Evolutionary conservation across 139 green algal species (phyloP).

Genomic region (Dunaliella sp.): DNA sequence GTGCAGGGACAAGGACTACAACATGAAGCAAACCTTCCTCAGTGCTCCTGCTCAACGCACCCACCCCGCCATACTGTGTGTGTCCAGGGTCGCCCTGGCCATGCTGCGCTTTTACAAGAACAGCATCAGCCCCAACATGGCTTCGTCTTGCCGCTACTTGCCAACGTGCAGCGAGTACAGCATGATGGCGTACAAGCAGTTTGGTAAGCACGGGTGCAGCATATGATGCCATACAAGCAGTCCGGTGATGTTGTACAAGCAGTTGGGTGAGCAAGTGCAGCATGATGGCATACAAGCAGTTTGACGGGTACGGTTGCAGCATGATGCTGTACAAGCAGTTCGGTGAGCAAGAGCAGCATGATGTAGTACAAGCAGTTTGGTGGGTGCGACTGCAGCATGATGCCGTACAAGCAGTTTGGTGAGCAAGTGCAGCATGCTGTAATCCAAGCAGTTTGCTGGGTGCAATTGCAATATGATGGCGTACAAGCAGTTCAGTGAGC

Average conservation of each 20-base stretch:
- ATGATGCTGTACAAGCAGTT: no score
- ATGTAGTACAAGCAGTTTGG: no score
- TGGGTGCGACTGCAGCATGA: no score
- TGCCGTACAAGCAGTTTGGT: no score
- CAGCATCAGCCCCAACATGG: constrained; percentile 72
- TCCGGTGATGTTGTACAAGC: no score
- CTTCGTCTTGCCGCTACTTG: constrained; percentile 72
- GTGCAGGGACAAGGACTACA: neutral
- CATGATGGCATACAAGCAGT: no score
- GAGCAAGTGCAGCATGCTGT: no score
- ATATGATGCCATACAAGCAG: no score
- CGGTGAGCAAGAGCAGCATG: constrained; percentile 62
- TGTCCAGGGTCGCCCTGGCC: constrained; percentile 48
- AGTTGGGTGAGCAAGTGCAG: no score
- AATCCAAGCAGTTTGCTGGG: no score
- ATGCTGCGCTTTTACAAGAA: constrained; percentile 69
- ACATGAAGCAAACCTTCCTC: neutral
- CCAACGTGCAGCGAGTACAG: constrained; percentile 76
- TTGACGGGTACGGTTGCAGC: no score
- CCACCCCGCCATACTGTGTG: neutral
- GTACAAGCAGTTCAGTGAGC: constrained; percentile 67
- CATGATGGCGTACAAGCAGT: constrained; percentile 63
- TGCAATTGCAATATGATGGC: constrained; percentile 60
- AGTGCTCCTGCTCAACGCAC: neutral
- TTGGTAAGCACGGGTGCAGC: no score